phyloP scores from a whole-genome alignment of 129 eudicot genomes.

The Pulicaria dysenterica region DNA sequence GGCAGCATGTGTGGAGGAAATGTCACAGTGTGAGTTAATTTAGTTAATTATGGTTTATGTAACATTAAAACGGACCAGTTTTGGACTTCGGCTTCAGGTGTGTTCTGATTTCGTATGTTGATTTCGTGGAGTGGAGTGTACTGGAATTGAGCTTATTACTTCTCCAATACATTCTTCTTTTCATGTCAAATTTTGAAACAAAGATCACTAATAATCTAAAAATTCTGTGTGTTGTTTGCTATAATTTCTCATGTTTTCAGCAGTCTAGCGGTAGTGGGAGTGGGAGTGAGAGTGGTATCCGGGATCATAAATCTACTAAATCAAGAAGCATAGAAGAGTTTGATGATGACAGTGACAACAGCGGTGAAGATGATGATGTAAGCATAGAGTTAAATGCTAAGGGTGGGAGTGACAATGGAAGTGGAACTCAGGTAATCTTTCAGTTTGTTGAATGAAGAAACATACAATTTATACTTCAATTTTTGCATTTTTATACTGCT shows the following conservation, averaged over 20 bases:
- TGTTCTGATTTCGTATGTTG: constrained; percentile 43
- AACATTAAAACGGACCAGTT: constrained; percentile 39
- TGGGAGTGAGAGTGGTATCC: constrained; percentile 71
- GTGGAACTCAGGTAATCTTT: constrained; percentile 66
- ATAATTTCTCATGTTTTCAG: constrained; percentile 40
- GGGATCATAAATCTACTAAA: constrained; percentile 42
- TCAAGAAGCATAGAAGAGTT: constrained; percentile 51
- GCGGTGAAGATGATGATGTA: constrained; percentile 48
- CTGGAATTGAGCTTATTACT: constrained; percentile 36
- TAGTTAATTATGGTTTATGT: constrained; percentile 40
- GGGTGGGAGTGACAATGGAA: constrained; percentile 82
- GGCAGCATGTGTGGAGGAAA: constrained; percentile 99
- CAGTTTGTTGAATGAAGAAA: neutral
- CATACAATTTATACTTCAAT: constrained; percentile 1
- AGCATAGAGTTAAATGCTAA: constrained; percentile 47
- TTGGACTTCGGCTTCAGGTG: constrained; percentile 52
- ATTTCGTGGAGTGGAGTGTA: constrained; percentile 40
- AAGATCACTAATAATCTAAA: constrained; percentile 33
- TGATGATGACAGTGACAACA: constrained; percentile 48
- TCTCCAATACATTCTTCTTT: constrained; percentile 45
- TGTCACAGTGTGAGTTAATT: constrained; percentile 80
- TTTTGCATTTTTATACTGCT: neutral
- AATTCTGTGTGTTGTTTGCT: constrained; percentile 22
- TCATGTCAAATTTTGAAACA: constrained; percentile 35
- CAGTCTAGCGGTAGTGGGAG: constrained; percentile 72